Evolutionary conservation across 768 basidiomycete genomes (phyloP).

Genomic region (Podaxis sp.): DNA sequence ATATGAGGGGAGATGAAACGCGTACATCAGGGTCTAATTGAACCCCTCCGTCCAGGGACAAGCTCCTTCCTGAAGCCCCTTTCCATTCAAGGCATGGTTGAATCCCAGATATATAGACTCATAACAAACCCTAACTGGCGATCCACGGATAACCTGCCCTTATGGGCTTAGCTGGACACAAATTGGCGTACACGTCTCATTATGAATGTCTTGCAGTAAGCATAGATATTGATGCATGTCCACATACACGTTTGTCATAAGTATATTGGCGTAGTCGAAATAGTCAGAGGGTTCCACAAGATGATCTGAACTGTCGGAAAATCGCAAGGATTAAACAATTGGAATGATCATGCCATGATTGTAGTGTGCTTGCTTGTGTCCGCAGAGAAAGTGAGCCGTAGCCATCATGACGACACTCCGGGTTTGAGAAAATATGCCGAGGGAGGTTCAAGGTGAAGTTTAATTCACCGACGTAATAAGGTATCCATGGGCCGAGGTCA

Average conservation of each 20-base stretch:
- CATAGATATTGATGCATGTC: too few species aligned
- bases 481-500: neutral
- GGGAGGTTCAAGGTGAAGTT: neutral
- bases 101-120: neutral
- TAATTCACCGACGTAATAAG: neutral
- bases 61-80: neutral
- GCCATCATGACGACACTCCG: neutral
- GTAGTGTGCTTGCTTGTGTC: too few species aligned
- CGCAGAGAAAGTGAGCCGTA: neutral
- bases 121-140: neutral
- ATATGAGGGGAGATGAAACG: neutral
- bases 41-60: neutral
- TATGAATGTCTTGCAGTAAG: too few species aligned
- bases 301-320: too few species aligned
- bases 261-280: too few species aligned
- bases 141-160: constrained; percentile 4
- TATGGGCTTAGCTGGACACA: neutral
- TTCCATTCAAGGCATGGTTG: neutral
- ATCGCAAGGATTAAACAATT: too few species aligned
- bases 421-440: neutral
- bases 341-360: too few species aligned
- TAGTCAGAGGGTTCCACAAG: too few species aligned
- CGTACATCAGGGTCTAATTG: neutral
- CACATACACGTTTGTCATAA: too few species aligned
- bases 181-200: neutral